Percentiles rank a stretch among this genome's conserved stretches.
These are phyloP conservation scores for Blastobotrys apis DNA, from an alignment of 1,139 yeast genomes.

Conservation along the genomic window DNA sequence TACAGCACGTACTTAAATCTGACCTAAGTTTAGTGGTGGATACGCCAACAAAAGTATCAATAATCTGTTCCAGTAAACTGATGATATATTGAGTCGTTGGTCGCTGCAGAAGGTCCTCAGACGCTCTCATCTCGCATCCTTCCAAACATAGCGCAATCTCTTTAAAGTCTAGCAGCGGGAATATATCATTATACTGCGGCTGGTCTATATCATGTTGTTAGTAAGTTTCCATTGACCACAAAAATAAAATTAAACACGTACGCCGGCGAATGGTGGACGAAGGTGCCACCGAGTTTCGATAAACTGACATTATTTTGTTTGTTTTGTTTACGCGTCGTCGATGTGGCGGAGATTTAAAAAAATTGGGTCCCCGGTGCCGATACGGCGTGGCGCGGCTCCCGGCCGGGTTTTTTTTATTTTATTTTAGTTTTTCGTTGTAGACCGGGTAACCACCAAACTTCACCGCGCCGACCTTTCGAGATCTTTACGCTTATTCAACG, in stretches of 20 bases:
- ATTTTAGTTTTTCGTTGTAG: background rate
- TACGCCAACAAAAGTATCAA: conserved; percentile 65
- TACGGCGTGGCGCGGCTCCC: no score
- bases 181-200: conserved; percentile 35
- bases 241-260: conserved; percentile 1
- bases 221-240: background rate
- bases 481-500: background rate
- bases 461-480: background rate
- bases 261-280: conserved; percentile 17
- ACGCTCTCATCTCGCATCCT: conserved; percentile 35
- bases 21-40: conserved; percentile 45
- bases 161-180: conserved; percentile 62
- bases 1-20: conserved; percentile 27
- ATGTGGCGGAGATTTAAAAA: background rate
- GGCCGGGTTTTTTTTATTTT: background rate
- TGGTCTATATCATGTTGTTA: conserved; percentile 12
- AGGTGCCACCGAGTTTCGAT: conserved; percentile 20
- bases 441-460: background rate
- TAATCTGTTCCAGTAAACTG: conserved; percentile 61
- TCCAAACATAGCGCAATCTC: conserved; percentile 62
- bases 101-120: conserved; percentile 57
- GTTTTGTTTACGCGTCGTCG: background rate
- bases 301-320: conserved; percentile 10
- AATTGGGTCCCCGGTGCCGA: no score
- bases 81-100: conserved; percentile 66